Conservation (phyloP, 495 filamentous ascomycete genomes). For the Trichoderma asperelloides region DNA sequence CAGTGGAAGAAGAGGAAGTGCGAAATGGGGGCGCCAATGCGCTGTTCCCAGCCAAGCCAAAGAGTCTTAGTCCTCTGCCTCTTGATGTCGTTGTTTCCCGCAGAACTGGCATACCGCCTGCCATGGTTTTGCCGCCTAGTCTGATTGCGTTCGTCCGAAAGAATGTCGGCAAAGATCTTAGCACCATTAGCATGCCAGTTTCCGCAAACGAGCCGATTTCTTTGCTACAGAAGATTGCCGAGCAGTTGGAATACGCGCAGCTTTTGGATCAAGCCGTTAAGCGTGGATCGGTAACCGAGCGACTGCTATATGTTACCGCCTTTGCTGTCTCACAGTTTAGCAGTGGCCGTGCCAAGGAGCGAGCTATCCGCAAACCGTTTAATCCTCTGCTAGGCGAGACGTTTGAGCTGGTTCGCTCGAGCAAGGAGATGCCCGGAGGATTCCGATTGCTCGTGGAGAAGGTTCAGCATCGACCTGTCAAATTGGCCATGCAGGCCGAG, state of each 20-base stretch:
- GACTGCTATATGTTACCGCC: slow-evolving; percentile 74
- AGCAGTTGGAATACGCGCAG: slow-evolving; percentile 80
- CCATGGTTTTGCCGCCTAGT: slow-evolving; percentile 74
- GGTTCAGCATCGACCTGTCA: slow-evolving; percentile 82
- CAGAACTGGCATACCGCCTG: slow-evolving; percentile 59
- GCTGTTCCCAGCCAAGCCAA: slow-evolving; percentile 64
- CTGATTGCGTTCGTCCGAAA: slow-evolving; percentile 91
- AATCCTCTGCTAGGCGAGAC: slow-evolving; percentile 97
- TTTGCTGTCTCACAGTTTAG: slow-evolving; percentile 84
- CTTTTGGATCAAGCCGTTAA: slow-evolving; percentile 71
- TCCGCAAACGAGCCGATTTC: slow-evolving; percentile 92
- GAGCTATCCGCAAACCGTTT: slow-evolving; percentile 93
- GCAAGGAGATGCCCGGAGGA: slow-evolving; percentile 54
- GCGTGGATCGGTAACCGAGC: slow-evolving; percentile 49
- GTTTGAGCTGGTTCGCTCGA: slow-evolving; percentile 83
- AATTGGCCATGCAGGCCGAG: slow-evolving; percentile 89
- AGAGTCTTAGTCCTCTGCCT: slow-evolving; percentile 71
- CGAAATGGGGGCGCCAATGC: slow-evolving; percentile 33
- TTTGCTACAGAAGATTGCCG: slow-evolving; percentile 74
- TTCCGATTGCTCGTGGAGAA: slow-evolving; percentile 91
- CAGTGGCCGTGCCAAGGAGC: slow-evolving; percentile 70
- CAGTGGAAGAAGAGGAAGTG: slow-evolving; percentile 44
- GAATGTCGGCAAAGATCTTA: slow-evolving; percentile 95
- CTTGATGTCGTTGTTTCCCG: slow-evolving; percentile 52
- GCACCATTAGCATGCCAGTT: slow-evolving; percentile 93